Evolutionary conservation across 176 grass and related monocot species (phyloP), one percentile per base, ranked within the genome.

Genomic region (Metroxylon sagu): DNA sequence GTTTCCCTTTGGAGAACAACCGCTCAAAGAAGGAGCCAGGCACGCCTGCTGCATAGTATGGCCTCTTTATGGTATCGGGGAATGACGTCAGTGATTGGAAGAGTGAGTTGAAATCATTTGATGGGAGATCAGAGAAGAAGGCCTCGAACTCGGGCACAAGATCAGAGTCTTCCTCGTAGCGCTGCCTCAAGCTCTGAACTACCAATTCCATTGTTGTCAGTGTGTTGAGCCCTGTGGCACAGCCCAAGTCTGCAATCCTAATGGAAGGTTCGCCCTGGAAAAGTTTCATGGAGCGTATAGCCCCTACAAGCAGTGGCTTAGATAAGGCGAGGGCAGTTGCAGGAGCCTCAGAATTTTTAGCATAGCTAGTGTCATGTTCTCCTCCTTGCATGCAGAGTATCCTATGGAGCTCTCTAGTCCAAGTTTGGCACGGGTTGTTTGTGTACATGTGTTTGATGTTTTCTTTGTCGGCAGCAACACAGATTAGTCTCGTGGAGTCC

Each of bases 61-160:
- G 39, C n/a, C 26, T 29, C 19, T 27, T 16, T 17, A 4, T 43
- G 17, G 59, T 19, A 5, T 28, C 15, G 29, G 4, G 1, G 59
- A 6, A 19, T 1, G 35, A 5, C 1, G 16, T 17, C 14, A 79
- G 28, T 16, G 53, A 59, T 7, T 16, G 59, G 59, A 79, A 79
- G 67, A 79, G 76, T 5, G 53, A 52, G 58, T 72, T 79, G 76
- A 79, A 79, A 31, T 79, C 76, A 29, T 79, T 79, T n/a, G 55
- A 61, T 5, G 76, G 76, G 10, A 79, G 60, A 29, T 79, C 76
- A n/a, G 67, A 79, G 67, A 79, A 71, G 76, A 58, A 71, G 49
- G 66, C 43, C 54, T 50, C 54, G 53, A 79, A 72, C 28, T 79
- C 76, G 3, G 76, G 76, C 4, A 60, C 50, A 10, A 16, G 15